These are phyloP conservation scores for Hypoxylon sp. DNA, from an alignment of 2,329 filamentous ascomycete genomes.

Conservation along the genomic window DNA sequence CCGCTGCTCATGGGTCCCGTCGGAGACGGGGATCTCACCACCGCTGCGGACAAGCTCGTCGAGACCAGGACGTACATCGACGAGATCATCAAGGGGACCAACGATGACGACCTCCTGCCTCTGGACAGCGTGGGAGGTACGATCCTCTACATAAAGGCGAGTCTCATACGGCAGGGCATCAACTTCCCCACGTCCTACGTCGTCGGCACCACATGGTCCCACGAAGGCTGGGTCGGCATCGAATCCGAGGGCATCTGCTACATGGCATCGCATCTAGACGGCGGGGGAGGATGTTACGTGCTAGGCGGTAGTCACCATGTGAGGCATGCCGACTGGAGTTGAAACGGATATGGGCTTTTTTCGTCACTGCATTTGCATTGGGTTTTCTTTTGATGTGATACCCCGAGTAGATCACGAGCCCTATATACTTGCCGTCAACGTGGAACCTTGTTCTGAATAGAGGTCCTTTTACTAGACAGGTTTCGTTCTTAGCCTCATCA, in stretches of 20 bases:
- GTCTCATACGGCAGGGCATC: conserved; percentile 52
- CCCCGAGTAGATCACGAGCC: conserved; percentile 14
- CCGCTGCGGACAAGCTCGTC: conserved; percentile 39
- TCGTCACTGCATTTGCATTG: conserved; percentile 7
- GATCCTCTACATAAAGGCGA: conserved; percentile 52
- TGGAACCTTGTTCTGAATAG: conserved; percentile 12
- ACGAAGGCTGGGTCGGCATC: conserved; percentile 53
- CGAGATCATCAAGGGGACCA: conserved; percentile 47
- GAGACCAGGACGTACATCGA: conserved; percentile 42
- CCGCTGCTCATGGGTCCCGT: conserved; percentile 41
- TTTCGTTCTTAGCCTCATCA: not conserved
- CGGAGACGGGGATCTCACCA: conserved; percentile 37
- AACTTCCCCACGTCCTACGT: conserved; percentile 52
- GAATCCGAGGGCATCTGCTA: conserved; percentile 56
- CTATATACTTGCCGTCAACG: conserved; percentile 10
- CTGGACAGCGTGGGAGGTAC: conserved; percentile 55
- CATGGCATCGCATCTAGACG: conserved; percentile 45
- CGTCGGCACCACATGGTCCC: conserved; percentile 53
- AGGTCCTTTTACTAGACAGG: conserved; percentile 9
- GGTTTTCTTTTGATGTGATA: conserved; percentile 22
- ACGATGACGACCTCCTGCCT: conserved; percentile 50
- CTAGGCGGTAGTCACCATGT: conserved; percentile 49
- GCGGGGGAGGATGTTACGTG: conserved; percentile 49
- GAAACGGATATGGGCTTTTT: conserved; percentile 15
- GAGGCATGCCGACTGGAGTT: conserved; percentile 49